Evolutionary conservation across 1,284 basidiomycete species (phyloP), one percentile per base, ranked within the genome.

Genomic region (Trichosporon sp.): DNA sequence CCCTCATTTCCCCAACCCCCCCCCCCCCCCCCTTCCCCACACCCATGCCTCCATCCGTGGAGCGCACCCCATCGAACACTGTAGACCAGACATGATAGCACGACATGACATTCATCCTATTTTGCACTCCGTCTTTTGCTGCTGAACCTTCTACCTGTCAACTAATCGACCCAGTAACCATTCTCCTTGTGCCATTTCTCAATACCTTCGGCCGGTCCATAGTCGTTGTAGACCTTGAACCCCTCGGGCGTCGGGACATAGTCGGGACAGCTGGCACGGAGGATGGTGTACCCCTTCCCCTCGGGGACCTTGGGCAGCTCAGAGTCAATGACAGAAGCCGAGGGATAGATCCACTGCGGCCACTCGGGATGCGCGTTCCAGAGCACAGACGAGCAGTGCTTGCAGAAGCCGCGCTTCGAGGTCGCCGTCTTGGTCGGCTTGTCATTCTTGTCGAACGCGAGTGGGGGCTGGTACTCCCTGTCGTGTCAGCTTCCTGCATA

Each of bases 291-390:
- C 2, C 74, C 77, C 16, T 77, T 71, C 4, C 59, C 59, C 32
- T 63, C 59, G 8, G 81, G 81, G n/a, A 78, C 68, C 10, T 72
- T 11, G 11, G 82, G 82, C 0, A 84, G 78, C 4, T 79, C 80
- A 68, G 78, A 73, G 72, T 84, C 83, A 70, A 84, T 82, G 51
- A 71, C 75, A 1, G 81, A 78, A 0, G 83, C 83, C 70, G 79
- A 83, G 2, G 83, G 83, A 75, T 84, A 84, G 71, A 84, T 81
- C 83, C 83, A 84, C 80, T 83, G 69, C 2, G 16, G 77, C 75
- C 76, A 84, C 73, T 81, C 77, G 11, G 81, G 79, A 69, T 83
- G 77, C 66, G 80, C 80, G 71, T 80, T 78, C 83, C 83, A 84
- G 10, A 84, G 76, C 82, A 84, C 81, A 43, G 78, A 73, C 12